Evolutionary conservation across 1,284 basidiomycete genomes (phyloP).

Genomic region (Peniophora sp.): DNA sequence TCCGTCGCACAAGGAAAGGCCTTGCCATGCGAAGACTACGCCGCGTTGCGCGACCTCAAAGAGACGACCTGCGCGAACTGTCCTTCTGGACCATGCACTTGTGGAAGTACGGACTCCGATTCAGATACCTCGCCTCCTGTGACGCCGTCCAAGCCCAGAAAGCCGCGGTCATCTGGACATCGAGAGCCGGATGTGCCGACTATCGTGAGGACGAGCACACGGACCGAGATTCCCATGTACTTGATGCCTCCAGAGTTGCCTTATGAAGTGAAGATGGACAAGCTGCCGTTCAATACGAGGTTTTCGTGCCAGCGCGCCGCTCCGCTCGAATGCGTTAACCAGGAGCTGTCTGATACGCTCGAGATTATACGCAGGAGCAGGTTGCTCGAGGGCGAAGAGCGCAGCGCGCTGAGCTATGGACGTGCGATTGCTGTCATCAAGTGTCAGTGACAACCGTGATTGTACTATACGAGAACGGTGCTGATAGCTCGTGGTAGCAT

Average conservation of each 20-base stretch:
- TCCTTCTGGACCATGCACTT: constrained; percentile 21
- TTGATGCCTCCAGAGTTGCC: constrained; percentile 19
- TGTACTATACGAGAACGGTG: background rate
- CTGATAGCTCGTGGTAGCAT: constrained; percentile 36
- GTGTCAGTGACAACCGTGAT: constrained; percentile 12
- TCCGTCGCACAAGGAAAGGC: constrained; percentile 36
- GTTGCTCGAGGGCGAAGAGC: constrained; percentile 53
- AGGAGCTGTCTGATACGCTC: constrained; percentile 45
- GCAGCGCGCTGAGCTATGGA: constrained; percentile 61
- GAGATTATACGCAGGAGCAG: constrained; percentile 51
- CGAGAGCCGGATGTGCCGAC: background rate
- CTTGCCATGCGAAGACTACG: constrained; percentile 44
- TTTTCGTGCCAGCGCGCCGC: constrained; percentile 56
- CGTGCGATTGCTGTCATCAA: constrained; percentile 50
- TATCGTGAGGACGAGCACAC: background rate
- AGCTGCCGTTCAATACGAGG: constrained; percentile 25
- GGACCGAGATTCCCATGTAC: constrained; percentile 10
- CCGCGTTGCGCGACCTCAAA: constrained; percentile 42
- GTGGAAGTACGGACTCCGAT: background rate
- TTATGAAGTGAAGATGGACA: constrained; percentile 18
- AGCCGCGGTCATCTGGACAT: no score
- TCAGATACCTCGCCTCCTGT: background rate
- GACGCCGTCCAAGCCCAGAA: no score
- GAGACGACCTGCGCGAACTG: constrained; percentile 35
- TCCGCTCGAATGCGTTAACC: constrained; percentile 60